Evolutionary conservation across 768 basidiomycete species (phyloP).

Genomic region (Polyporus arcularius): DNA sequence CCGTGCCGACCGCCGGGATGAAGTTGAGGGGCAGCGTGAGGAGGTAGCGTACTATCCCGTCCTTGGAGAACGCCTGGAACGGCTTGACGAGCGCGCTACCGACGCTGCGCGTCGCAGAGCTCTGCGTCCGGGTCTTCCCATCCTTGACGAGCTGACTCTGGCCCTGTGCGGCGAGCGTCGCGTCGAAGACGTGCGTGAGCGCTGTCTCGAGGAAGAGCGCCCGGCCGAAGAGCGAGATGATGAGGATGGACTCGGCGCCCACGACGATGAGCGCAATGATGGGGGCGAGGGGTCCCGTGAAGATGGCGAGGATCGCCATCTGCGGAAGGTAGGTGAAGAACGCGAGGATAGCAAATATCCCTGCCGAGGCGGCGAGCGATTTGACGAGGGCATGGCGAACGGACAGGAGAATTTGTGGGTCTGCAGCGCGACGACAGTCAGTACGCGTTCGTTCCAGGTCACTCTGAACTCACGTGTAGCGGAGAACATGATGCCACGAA

Average conservation of each 20-base stretch:
- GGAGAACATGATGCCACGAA: conserved; percentile 30
- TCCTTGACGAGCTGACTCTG: conserved; percentile 39
- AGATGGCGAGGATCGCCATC: conserved; percentile 59
- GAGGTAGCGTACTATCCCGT: conserved; percentile 56
- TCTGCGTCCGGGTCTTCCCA: conserved; percentile 32
- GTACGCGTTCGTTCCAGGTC: background rate
- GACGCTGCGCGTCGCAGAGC: conserved; percentile 42
- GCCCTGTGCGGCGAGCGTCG: conserved; percentile 43
- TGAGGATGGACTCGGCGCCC: conserved; percentile 42
- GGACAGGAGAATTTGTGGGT: conserved; percentile 26
- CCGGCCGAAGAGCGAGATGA: conserved; percentile 46
- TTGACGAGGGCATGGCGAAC: conserved; percentile 40
- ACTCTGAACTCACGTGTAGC: conserved; percentile 20
- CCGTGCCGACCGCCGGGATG: conserved; percentile 66
- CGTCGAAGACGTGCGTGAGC: conserved; percentile 49
- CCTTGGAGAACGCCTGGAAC: conserved; percentile 43
- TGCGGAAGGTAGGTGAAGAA: conserved; percentile 67
- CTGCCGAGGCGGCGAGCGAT: conserved; percentile 38
- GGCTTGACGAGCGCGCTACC: conserved; percentile 52
- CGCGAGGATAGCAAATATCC: conserved; percentile 48
- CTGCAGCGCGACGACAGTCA: background rate
- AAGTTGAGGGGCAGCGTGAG: conserved; percentile 68
- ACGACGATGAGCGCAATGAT: conserved; percentile 41
- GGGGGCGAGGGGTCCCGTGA: conserved; percentile 67
- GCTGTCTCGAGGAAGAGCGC: conserved; percentile 46